A percentile compares a stretch with the other conserved stretches of the same genome.
Evolutionary conservation across 2,329 filamentous ascomycete species (phyloP).

Genomic region (Paracoccidioides lutzii): DNA sequence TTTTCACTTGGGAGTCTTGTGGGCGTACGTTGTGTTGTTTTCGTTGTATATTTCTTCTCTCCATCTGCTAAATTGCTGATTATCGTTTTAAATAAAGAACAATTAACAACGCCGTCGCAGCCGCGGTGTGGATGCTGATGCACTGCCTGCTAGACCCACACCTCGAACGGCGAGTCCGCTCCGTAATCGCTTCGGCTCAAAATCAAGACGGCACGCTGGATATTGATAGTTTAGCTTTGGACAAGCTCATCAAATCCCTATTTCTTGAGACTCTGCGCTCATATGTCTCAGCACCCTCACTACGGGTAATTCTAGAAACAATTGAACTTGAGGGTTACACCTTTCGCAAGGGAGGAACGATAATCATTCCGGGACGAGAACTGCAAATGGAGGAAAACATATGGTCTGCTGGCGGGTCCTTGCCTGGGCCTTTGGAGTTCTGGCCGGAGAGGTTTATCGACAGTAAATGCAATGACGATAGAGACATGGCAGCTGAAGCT

Average conservation of each 20-base stretch:
- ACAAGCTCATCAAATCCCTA: slow-evolving; percentile 7
- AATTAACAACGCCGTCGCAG: slow-evolving; percentile 6
- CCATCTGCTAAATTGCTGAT: background rate
- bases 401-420: slow-evolving; percentile 3
- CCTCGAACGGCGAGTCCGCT: background rate
- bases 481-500: background rate
- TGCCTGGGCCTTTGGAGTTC: slow-evolving; percentile 2
- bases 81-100: slow-evolving; percentile 1
- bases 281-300: slow-evolving; percentile 3
- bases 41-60: background rate
- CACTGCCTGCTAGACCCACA: slow-evolving; percentile 6
- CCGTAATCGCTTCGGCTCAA: slow-evolving; percentile 1
- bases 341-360: slow-evolving; percentile 6
- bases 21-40: slow-evolving; percentile 3
- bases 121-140: slow-evolving; percentile 6
- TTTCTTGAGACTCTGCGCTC: slow-evolving; percentile 7
- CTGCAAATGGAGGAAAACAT: slow-evolving; percentile 7
- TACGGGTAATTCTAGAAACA: slow-evolving; percentile 6
- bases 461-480: background rate
- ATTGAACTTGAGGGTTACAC: slow-evolving; percentile 7
- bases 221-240: slow-evolving; percentile 3
- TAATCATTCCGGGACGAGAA: slow-evolving; percentile 4
- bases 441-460: slow-evolving; percentile 9
- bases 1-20: slow-evolving; percentile 4
- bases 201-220: slow-evolving; percentile 5